Conservation (phyloP, 768 basidiomycete genomes). For the Agrocybe praecox region DNA sequence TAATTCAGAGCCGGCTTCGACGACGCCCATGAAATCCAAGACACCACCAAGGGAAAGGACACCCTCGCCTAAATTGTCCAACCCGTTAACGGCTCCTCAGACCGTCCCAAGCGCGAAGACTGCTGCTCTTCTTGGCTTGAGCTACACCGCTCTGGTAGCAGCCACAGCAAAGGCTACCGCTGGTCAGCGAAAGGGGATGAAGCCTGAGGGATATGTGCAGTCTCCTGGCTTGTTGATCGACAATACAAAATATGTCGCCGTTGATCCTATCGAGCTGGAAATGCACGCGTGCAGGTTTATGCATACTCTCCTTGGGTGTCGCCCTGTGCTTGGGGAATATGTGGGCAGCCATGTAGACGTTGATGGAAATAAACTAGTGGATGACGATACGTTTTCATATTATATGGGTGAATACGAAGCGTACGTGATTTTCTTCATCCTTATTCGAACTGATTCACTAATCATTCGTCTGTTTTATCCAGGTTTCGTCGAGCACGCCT, state of each 20-base stretch:
- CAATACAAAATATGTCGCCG: conserved; percentile 61
- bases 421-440: conserved; percentile 37
- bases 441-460: conserved; percentile 5
- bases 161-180: conserved; percentile 30
- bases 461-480: conserved; percentile 10
- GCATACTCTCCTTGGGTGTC: conserved; percentile 64
- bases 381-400: conserved; percentile 39
- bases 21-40: neutral
- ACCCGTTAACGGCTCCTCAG: conserved; percentile 1
- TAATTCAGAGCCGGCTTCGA: neutral
- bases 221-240: conserved; percentile 65
- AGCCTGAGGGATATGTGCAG: conserved; percentile 37
- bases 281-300: conserved; percentile 76
- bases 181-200: conserved; percentile 12
- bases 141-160: conserved; percentile 32
- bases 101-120: conserved; percentile 38
- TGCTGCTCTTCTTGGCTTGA: conserved; percentile 41
- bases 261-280: conserved; percentile 63
- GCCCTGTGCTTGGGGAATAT: conserved; percentile 56
- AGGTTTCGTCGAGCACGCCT: conserved; percentile 72
- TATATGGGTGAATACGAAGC: conserved; percentile 60
- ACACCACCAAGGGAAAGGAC: neutral
- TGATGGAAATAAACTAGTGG: conserved; percentile 34
- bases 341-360: conserved; percentile 40
- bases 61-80: neutral